Evolutionary conservation across 2,329 filamentous ascomycete genomes (phyloP), one percentile per base, ranked within the genome.

Genomic region (Diaporthe australafricana): DNA sequence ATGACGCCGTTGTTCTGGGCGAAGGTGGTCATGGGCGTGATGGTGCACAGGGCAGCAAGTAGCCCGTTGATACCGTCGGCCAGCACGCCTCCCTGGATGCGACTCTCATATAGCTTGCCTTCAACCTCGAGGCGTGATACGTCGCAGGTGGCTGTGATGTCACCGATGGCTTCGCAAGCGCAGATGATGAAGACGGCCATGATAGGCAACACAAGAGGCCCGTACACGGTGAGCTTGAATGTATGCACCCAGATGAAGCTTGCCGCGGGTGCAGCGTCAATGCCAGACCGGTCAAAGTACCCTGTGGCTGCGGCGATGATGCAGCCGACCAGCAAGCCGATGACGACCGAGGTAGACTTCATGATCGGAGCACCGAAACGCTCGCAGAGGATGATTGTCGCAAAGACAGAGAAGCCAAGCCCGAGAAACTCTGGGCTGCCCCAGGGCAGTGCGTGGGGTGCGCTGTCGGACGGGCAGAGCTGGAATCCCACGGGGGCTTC

Each of bases 1-100:
- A 96, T 95, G 66, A 96, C 93, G 45, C 93, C 93, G 79, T 96
- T 95, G 84, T 96, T 96, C 80, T 95, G 93, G 0, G 93, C 93
- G 76, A 95, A 95, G 0, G 91, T 92, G 1, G 90, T 91, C 89
- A 95, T 93, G 38, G 93, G 93, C 0, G 93, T 93, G 75, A 94
- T 93, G 60, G 93, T 96, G 84, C 91, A 93, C 40, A 96, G 87
- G 0, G 91, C 92, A 20, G 93, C 92, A 20, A 96, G 84, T 74
- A 94, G 83, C 45, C 93, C 93, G 77, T 94, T 94, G 65, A 95
- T 76, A 0, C 93, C 94, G 76, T 96, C 94, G 0, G 93, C 93
- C 4, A 96, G 81, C 20, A 96, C 89, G 42, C 93, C 93, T 16
- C 93, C 93, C 80, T 95, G 93, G 77, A 96, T 93, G 12, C 93